phyloP scores from a whole-genome alignment of 169 alveolate species.

The Plasmodium fragile region DNA sequence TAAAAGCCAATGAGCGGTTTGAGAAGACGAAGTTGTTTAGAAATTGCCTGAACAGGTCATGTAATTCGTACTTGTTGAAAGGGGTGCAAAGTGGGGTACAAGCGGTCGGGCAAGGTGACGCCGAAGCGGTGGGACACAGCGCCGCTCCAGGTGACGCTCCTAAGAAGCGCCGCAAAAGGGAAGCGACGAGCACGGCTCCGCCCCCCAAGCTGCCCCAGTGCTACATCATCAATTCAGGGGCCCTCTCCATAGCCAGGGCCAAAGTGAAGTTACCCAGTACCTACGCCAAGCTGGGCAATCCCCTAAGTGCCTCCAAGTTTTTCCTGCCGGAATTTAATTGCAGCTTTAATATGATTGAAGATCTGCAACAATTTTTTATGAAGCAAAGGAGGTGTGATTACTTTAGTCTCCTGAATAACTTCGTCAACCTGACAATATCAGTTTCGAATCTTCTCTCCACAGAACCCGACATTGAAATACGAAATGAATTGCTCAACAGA shows the following conservation, averaged over 20 bases:
- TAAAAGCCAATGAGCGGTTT: constrained; percentile 24
- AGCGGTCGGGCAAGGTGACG: background rate
- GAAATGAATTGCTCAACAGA: constrained; percentile 76
- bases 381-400: constrained; percentile 92
- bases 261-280: constrained; percentile 85
- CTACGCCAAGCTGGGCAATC: constrained; percentile 86
- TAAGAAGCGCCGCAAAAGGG: background rate
- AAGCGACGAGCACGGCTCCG: background rate
- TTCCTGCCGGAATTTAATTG: constrained; percentile 79
- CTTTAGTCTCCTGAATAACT: constrained; percentile 88
- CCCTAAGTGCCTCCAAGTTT: constrained; percentile 81
- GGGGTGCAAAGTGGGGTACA: background rate
- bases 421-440: constrained; percentile 83
- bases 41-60: constrained; percentile 19
- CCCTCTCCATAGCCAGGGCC: constrained; percentile 77
- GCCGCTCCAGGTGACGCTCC: background rate
- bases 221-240: constrained; percentile 62
- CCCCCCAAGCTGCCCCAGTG: constrained; percentile 77
- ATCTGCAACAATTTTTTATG: constrained; percentile 88
- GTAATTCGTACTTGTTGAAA: background rate
- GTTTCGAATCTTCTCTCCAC: constrained; percentile 80
- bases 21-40: constrained; percentile 3
- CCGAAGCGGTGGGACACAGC: background rate
- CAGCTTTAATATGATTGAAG: constrained; percentile 82
- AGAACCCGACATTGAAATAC: constrained; percentile 83